These are phyloP conservation scores for Colletotrichum sp. DNA, from an alignment of 2,329 filamentous ascomycete species.

Conservation along the genomic window DNA sequence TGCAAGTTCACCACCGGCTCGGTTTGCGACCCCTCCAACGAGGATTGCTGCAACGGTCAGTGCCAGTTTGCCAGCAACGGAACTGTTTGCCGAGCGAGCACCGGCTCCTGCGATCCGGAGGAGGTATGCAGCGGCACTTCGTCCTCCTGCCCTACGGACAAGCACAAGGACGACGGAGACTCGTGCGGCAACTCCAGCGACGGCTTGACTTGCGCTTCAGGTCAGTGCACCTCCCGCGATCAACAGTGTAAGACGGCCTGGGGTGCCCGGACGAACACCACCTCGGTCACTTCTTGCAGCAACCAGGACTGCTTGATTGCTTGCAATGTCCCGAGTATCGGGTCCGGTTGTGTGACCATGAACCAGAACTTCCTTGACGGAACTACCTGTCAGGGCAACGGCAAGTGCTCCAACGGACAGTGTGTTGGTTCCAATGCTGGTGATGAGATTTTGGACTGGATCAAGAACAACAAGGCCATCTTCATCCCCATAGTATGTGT, in stretches of 20 bases:
- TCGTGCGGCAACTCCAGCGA: constrained; percentile 69
- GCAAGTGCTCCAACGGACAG: constrained; percentile 77
- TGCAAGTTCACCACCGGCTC: constrained; percentile 82
- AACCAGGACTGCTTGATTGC: constrained; percentile 71
- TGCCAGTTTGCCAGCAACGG: constrained; percentile 72
- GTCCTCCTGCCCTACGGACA: constrained; percentile 77
- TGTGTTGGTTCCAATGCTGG: constrained; percentile 75
- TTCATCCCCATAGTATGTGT: constrained; percentile 80
- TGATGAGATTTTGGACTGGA: constrained; percentile 77
- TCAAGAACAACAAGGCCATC: constrained; percentile 76
- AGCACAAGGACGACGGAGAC: constrained; percentile 71
- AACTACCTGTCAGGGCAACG: constrained; percentile 81
- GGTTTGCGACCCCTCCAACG: constrained; percentile 81
- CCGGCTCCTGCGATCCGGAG: constrained; percentile 81
- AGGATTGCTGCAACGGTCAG: constrained; percentile 75
- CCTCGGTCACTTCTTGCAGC: constrained; percentile 81
- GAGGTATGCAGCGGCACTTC: constrained; percentile 80
- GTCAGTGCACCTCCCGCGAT: constrained; percentile 92
- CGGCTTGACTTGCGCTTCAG: constrained; percentile 81
- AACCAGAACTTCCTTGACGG: constrained; percentile 95
- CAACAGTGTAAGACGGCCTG: constrained; percentile 87
- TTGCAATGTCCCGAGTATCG: constrained; percentile 76
- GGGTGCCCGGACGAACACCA: constrained; percentile 74
- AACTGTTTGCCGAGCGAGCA: constrained; percentile 81
- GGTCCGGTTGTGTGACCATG: constrained; percentile 72